Conservation (phyloP, 192 early-diverging fungal species). For the Gamsiella multidivaricata region DNA sequence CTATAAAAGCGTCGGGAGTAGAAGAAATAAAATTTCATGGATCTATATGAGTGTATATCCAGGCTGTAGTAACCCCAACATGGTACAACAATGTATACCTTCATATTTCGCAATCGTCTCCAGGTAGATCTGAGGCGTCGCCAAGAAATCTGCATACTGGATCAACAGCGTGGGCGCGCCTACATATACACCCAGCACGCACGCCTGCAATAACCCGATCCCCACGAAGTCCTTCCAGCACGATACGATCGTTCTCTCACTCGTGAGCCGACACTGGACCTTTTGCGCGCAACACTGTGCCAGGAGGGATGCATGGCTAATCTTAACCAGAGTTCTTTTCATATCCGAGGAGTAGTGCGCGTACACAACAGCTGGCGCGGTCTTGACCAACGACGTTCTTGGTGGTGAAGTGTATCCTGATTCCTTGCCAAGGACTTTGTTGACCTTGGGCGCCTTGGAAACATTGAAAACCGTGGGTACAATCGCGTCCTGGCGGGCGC, state of each 20-base stretch:
- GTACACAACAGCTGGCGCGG: constrained; percentile 63
- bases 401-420: constrained; percentile 54
- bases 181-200: constrained; percentile 40
- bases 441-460: constrained; percentile 70
- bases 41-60: no score
- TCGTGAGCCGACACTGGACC: constrained; percentile 62
- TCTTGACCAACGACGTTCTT: neutral
- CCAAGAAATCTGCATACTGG: constrained; percentile 23
- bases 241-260: constrained; percentile 46
- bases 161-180: constrained; percentile 39
- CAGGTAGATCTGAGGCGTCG: constrained; percentile 22
- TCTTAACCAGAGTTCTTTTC: constrained; percentile 46
- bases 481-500: constrained; percentile 38
- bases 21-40: no score
- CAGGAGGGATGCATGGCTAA: constrained; percentile 64
- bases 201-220: constrained; percentile 40
- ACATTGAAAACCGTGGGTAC: constrained; percentile 71
- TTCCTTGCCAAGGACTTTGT: constrained; percentile 54
- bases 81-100: constrained; percentile 16
- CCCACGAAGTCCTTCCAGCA: constrained; percentile 42
- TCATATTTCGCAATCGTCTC: constrained; percentile 10
- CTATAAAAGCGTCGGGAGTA: neutral
- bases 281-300: constrained; percentile 68
- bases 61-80: no score
- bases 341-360: constrained; percentile 62